A percentile compares a stretch with the other conserved stretches of the same genome.
phyloP scores from a whole-genome alignment of 805 yeast genomes.

The Monosporozyma servazzii region DNA sequence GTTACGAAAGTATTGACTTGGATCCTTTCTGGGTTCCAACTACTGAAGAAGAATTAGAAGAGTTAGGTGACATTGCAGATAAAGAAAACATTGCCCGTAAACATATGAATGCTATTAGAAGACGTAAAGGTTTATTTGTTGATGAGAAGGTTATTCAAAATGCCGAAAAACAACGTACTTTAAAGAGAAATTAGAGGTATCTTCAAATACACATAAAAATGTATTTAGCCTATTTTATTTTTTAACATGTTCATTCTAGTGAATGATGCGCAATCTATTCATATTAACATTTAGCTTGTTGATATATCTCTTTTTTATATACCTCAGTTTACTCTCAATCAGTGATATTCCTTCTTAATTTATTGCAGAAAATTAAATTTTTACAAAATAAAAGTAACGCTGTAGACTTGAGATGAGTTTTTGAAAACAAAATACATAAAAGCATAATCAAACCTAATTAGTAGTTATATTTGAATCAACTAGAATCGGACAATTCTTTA shows the following conservation, averaged over 20 bases:
- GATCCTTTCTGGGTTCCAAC: slow-evolving; percentile 99
- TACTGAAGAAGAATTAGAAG: slow-evolving; percentile 92
- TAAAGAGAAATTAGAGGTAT: slow-evolving; percentile 50
- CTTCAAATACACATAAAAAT: not conserved
- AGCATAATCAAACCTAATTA: not conserved
- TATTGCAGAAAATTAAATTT: not conserved
- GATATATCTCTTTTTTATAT: not conserved
- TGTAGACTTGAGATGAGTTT: not conserved
- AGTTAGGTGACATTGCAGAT: slow-evolving; percentile 86
- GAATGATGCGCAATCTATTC: not conserved
- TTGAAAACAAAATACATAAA: not conserved
- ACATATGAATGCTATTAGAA: slow-evolving; percentile 75
- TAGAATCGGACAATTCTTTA: not conserved
- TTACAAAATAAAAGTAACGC: not conserved
- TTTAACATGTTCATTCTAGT: not conserved
- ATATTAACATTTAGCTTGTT: not conserved
- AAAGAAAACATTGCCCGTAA: slow-evolving; percentile 82
- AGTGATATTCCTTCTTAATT: not conserved
- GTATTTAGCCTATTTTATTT: not conserved
- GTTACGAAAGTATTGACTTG: slow-evolving; percentile 74
- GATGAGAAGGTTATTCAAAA: slow-evolving; percentile 84
- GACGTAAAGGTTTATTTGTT: slow-evolving; percentile 79
- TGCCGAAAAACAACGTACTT: slow-evolving; percentile 89
- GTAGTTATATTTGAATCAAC: not conserved
- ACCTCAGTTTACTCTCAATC: not conserved